A percentile compares a stretch with the other conserved stretches of the same genome.
Evolutionary conservation across 2,329 filamentous ascomycete genomes (phyloP).

Genomic region (Fusarium pininemorale): DNA sequence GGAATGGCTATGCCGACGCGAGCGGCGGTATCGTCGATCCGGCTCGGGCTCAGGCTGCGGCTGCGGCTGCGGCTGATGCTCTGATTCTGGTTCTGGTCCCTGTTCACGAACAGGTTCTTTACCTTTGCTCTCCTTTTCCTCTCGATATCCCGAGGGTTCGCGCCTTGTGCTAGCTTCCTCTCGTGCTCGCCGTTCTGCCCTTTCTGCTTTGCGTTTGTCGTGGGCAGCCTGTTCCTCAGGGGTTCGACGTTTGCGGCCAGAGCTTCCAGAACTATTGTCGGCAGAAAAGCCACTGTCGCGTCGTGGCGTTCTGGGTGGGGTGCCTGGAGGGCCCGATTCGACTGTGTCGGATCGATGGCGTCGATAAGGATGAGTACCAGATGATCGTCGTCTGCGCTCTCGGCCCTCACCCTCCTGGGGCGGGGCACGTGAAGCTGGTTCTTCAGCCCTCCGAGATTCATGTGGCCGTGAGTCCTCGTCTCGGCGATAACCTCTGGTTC

Average conservation of each 20-base stretch:
- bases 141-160: constrained; percentile 25
- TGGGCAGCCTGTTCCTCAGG: constrained; percentile 61
- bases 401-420: constrained; percentile 34
- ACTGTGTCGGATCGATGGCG: constrained; percentile 52
- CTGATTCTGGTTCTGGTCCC: constrained; percentile 41
- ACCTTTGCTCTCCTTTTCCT: constrained; percentile 38
- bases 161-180: constrained; percentile 38
- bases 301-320: constrained; percentile 52
- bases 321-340: constrained; percentile 47
- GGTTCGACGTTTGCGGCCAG: constrained; percentile 51
- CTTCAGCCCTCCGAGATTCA: constrained; percentile 18
- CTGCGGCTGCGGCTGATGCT: neutral
- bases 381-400: constrained; percentile 31
- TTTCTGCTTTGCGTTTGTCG: constrained; percentile 60
- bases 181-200: constrained; percentile 42
- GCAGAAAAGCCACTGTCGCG: constrained; percentile 58
- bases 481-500: constrained; percentile 19
- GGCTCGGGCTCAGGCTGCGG: constrained; percentile 17
- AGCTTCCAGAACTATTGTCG: constrained; percentile 49
- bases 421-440: constrained; percentile 7
- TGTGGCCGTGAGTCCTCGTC: constrained; percentile 36
- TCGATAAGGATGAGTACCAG: constrained; percentile 46
- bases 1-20: constrained; percentile 54
- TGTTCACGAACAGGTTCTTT: constrained; percentile 42
- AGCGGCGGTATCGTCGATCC: constrained; percentile 49